These are phyloP conservation scores for Stellera chamaejasme DNA, from an alignment of 345 rosid species.

Conservation along the genomic window DNA sequence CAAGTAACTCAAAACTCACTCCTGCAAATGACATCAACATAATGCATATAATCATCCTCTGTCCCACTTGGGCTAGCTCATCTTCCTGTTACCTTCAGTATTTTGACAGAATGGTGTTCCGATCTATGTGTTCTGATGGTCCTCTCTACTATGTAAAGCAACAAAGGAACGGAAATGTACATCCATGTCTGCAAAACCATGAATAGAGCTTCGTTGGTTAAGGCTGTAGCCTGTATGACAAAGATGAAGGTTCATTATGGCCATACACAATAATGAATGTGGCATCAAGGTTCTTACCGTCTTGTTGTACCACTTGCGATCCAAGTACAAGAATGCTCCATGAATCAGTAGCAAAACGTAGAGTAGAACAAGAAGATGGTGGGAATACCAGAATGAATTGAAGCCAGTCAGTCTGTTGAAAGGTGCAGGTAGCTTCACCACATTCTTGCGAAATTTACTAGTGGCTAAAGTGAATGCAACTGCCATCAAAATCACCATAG, in stretches of 20 bases:
- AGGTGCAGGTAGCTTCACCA: constrained; percentile 66
- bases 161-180: constrained; percentile 68
- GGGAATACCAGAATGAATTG: constrained; percentile 98
- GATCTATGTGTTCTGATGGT: constrained; percentile 73
- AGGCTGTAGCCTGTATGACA: neutral
- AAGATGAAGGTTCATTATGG: neutral
- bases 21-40: no score
- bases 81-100: constrained; percentile 42
- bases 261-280: neutral
- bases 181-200: constrained; percentile 78
- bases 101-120: constrained; percentile 57
- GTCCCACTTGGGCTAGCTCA: no score
- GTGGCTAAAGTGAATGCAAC: constrained; percentile 73
- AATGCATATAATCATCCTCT: no score
- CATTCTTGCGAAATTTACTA: constrained; percentile 49
- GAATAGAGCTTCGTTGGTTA: constrained; percentile 1
- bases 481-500: constrained; percentile 59
- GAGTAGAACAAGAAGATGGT: constrained; percentile 76
- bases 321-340: constrained; percentile 65
- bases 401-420: constrained; percentile 80
- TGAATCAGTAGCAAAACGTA: constrained; percentile 72
- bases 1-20: constrained; percentile 1
- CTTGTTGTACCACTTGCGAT: constrained; percentile 57
- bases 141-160: constrained; percentile 75
- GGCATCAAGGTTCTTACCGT: constrained; percentile 44